Conservation (phyloP, 192 early-diverging fungal species). For the Coemansia sp. region DNA sequence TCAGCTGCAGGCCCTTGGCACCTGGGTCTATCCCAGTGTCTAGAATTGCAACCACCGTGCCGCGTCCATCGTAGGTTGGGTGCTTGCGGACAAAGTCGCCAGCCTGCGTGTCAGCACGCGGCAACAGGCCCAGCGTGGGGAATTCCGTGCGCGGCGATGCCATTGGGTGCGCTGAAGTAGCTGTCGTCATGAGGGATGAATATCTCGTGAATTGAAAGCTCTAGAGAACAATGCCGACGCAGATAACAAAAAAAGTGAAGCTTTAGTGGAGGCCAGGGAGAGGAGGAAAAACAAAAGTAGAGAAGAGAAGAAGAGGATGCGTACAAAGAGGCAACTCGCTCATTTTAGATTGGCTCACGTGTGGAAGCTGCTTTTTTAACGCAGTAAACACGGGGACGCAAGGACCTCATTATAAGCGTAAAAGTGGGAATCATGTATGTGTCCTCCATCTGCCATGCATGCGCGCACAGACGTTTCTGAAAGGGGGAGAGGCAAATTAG, state of each 20-base stretch:
- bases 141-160: constrained; percentile 62
- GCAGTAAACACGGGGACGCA: too few species aligned
- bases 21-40: constrained; percentile 96
- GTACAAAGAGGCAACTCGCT: background rate
- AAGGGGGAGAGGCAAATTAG: too few species aligned
- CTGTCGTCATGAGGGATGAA: background rate
- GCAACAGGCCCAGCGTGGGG: constrained; percentile 63
- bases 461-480: background rate
- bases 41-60: constrained; percentile 83
- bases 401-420: too few species aligned
- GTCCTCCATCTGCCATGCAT: background rate
- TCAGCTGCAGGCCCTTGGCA: constrained; percentile 80
- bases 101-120: constrained; percentile 79
- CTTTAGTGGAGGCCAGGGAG: background rate
- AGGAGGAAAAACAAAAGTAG: background rate
- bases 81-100: constrained; percentile 76
- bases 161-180: background rate
- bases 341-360: too few species aligned
- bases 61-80: constrained; percentile 82
- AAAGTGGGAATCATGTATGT: background rate
- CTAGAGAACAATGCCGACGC: background rate
- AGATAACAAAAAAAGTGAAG: background rate
- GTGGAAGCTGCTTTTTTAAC: too few species aligned
- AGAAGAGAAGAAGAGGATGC: too few species aligned
- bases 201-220: constrained; percentile 1